Evolutionary conservation across 495 filamentous ascomycete species (phyloP).

Genomic region (Podospora pseudoanserina): DNA sequence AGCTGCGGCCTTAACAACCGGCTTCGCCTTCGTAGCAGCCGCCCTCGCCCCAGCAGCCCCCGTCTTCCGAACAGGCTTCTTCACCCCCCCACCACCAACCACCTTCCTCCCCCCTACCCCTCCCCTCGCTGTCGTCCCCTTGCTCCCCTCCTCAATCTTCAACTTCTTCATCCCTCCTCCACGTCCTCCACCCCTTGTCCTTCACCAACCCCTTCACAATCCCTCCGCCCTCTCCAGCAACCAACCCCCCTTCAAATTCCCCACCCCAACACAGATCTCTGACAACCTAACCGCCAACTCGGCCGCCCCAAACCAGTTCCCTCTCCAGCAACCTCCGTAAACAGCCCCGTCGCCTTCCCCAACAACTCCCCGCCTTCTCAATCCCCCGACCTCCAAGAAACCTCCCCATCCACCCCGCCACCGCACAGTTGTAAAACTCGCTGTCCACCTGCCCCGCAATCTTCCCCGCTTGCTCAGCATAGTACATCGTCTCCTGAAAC

Average conservation of each 20-base stretch:
- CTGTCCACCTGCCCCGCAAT: slow-evolving; percentile 67
- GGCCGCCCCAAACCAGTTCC: slow-evolving; percentile 44
- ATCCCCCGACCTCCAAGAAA: slow-evolving; percentile 63
- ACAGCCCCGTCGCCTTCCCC: slow-evolving; percentile 44
- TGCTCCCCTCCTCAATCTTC: slow-evolving; percentile 38
- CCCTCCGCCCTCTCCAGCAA: slow-evolving; percentile 40
- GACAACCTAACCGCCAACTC: slow-evolving; percentile 41
- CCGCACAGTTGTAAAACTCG: slow-evolving; percentile 52
- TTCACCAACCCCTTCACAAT: slow-evolving; percentile 24
- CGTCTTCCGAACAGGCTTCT: slow-evolving; percentile 22
- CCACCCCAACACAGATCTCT: slow-evolving; percentile 42
- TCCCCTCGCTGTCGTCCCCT: slow-evolving; percentile 5
- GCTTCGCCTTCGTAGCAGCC: slow-evolving; percentile 27
- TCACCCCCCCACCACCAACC: background rate
- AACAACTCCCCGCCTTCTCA: slow-evolving; percentile 59
- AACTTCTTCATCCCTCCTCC: slow-evolving; percentile 46
- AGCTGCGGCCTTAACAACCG: slow-evolving; percentile 23
- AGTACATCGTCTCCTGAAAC: slow-evolving; percentile 86
- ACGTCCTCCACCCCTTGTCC: slow-evolving; percentile 23
- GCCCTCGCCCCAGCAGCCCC: slow-evolving; percentile 22
- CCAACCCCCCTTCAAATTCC: slow-evolving; percentile 34
- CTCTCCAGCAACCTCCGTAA: slow-evolving; percentile 19
- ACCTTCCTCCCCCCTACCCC: slow-evolving; percentile 19
- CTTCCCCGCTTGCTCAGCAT: slow-evolving; percentile 77
- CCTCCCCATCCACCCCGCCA: slow-evolving; percentile 55